Conservation (phyloP, 75 land plant genomes). For the Selaginella moellendorffii region DNA sequence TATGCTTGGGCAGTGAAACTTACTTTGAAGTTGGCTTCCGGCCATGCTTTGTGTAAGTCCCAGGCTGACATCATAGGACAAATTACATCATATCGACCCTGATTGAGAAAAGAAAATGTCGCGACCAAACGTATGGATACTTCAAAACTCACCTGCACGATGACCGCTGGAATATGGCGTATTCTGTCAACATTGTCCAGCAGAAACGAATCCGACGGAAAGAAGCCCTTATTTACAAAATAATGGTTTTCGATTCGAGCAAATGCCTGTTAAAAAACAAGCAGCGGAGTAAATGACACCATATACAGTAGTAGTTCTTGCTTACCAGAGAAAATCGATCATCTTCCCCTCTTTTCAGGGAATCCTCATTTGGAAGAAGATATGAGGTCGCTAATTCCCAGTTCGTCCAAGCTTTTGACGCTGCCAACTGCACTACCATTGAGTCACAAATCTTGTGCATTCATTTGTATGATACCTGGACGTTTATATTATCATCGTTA, state of each 20-base stretch:
- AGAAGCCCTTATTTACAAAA: conserved; percentile 81
- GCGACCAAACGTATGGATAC: neutral
- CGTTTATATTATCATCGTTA: conserved; percentile 40
- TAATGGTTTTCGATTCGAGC: conserved; percentile 97
- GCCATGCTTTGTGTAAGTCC: conserved; percentile 99
- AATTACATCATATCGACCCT: conserved; percentile 94
- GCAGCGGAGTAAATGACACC: neutral
- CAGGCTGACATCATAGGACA: conserved; percentile 99
- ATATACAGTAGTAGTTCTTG: neutral
- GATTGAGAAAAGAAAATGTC: neutral
- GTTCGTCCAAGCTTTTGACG: conserved; percentile 86
- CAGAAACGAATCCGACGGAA: conserved; percentile 73
- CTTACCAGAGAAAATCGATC: conserved; percentile 76
- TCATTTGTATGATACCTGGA: conserved; percentile 37
- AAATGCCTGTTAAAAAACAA: conserved; percentile 54
- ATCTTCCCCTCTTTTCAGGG: conserved; percentile 69
- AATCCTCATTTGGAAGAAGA: conserved; percentile 68
- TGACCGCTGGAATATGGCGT: conserved; percentile 66
- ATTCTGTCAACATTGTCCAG: conserved; percentile 91
- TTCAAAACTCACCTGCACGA: conserved; percentile 62
- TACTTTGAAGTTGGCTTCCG: conserved; percentile 87
- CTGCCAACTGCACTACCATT: conserved; percentile 36
- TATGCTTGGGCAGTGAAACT: conserved; percentile 5
- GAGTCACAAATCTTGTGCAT: neutral
- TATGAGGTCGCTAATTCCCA: conserved; percentile 96